phyloP scores from a whole-genome alignment of 2,329 filamentous ascomycete species.

The Arachnopeziza araneosa region DNA sequence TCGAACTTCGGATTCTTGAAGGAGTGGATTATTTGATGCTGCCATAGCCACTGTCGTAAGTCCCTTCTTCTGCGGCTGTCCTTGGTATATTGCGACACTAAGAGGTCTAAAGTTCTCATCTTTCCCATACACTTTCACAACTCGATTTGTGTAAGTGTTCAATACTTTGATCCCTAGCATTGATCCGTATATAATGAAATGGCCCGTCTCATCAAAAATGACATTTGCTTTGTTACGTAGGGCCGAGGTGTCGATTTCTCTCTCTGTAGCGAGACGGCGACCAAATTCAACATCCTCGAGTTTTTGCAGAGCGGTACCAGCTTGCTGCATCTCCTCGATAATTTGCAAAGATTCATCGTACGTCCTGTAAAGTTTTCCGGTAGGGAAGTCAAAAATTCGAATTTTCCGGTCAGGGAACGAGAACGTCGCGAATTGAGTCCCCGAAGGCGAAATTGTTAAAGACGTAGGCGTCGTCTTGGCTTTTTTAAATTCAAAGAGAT shows the following conservation, averaged over 20 bases:
- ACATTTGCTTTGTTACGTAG: slow-evolving; percentile 73
- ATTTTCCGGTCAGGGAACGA: slow-evolving; percentile 93
- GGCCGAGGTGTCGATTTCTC: slow-evolving; percentile 69
- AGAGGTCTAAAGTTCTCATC: slow-evolving; percentile 84
- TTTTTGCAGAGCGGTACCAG: slow-evolving; percentile 74
- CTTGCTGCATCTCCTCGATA: slow-evolving; percentile 91
- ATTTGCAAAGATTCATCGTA: slow-evolving; percentile 93
- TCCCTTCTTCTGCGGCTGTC: slow-evolving; percentile 88
- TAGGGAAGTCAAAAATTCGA: slow-evolving; percentile 85
- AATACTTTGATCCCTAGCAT: slow-evolving; percentile 90
- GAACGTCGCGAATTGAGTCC: slow-evolving; percentile 78
- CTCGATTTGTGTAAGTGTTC: slow-evolving; percentile 90
- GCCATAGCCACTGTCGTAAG: slow-evolving; percentile 96
- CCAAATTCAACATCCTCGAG: slow-evolving; percentile 91
- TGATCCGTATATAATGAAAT: slow-evolving; percentile 93
- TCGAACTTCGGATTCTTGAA: slow-evolving; percentile 84
- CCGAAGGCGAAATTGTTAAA: slow-evolving; percentile 79
- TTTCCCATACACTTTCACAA: slow-evolving; percentile 83
- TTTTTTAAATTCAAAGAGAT: slow-evolving; percentile 96
- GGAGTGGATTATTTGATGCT: slow-evolving; percentile 83
- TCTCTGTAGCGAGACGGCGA: slow-evolving; percentile 76
- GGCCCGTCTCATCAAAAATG: slow-evolving; percentile 90
- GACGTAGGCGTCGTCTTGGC: slow-evolving; percentile 78
- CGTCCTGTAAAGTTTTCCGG: slow-evolving; percentile 81
- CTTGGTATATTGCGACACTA: slow-evolving; percentile 85